Evolutionary conservation across 768 basidiomycete genomes (phyloP).

Genomic region (Mycena filopes): DNA sequence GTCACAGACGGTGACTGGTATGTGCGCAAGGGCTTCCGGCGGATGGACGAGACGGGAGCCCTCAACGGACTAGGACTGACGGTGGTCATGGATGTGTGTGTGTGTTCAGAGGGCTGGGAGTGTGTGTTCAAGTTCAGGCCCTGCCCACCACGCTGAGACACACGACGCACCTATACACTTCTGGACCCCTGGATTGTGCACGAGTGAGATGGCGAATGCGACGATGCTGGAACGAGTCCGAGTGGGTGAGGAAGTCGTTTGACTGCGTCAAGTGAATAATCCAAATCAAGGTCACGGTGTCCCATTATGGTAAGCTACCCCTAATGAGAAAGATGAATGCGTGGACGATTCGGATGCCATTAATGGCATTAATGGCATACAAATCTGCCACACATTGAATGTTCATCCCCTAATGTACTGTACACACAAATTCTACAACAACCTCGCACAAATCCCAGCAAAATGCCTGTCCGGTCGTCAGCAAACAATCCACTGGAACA

Average conservation of each 20-base stretch:
- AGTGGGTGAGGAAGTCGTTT: not conserved
- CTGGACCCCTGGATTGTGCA: not conserved
- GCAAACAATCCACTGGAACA: not conserved
- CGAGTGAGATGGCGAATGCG: not conserved
- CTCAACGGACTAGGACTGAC: conserved; percentile 25
- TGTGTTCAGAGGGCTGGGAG: not conserved
- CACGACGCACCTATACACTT: not conserved
- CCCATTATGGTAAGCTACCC: conserved; percentile 6
- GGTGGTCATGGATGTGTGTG: not conserved
- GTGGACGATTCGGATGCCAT: too few relatives aligned
- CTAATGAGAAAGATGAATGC: too few relatives aligned
- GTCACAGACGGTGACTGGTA: conserved; percentile 65
- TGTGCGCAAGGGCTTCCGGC: conserved; percentile 65
- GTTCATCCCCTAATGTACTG: too few relatives aligned
- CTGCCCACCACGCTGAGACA: conserved; percentile 1
- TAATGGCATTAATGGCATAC: too few relatives aligned
- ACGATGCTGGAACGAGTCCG: not conserved
- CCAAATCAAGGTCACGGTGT: too few relatives aligned
- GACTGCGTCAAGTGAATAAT: too few relatives aligned
- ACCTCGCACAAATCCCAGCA: conserved; percentile 11
- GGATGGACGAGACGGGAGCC: conserved; percentile 42
- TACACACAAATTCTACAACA: conserved; percentile 10
- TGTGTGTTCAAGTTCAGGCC: conserved; percentile 7
- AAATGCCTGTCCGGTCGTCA: conserved; percentile 19
- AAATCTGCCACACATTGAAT: too few relatives aligned